phyloP scores from a whole-genome alignment of 2,329 filamentous ascomycete genomes.

The Fusarium nurragi region DNA sequence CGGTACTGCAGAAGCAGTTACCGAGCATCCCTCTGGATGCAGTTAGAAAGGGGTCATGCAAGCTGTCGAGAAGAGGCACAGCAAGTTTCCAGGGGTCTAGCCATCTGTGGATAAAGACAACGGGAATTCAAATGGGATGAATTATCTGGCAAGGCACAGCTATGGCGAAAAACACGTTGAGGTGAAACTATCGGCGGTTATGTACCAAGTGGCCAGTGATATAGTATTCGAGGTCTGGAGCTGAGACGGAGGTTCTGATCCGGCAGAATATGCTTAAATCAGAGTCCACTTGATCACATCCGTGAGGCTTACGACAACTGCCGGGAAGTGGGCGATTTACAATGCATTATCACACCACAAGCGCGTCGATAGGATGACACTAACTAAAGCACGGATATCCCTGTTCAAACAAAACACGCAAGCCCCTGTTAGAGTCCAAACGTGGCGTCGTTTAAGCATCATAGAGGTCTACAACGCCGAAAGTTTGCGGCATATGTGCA shows the following conservation, averaged over 20 bases:
- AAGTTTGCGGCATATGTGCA: background rate
- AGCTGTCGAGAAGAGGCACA: background rate
- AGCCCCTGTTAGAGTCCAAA: background rate
- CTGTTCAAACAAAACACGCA: background rate
- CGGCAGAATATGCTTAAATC: background rate
- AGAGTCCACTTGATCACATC: background rate
- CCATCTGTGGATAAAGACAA: background rate
- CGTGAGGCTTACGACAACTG: slow-evolving; percentile 8
- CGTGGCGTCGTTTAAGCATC: background rate
- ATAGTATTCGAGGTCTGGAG: too few species aligned
- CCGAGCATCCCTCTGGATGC: background rate
- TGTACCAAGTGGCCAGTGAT: background rate
- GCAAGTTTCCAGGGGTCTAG: background rate
- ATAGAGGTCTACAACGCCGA: background rate
- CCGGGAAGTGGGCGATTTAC: slow-evolving; percentile 6
- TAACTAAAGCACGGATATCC: background rate
- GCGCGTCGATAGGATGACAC: background rate
- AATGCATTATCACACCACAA: background rate
- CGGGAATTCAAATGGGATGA: background rate
- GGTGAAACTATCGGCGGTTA: background rate
- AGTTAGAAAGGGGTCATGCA: background rate
- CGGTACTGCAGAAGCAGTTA: background rate
- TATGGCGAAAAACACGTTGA: background rate
- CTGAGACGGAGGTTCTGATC: background rate
- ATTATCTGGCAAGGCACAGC: background rate